Base-by-base conservation (phyloP, 1,284 basidiomycete genomes). In the Fereydounia khargensis region DNA sequence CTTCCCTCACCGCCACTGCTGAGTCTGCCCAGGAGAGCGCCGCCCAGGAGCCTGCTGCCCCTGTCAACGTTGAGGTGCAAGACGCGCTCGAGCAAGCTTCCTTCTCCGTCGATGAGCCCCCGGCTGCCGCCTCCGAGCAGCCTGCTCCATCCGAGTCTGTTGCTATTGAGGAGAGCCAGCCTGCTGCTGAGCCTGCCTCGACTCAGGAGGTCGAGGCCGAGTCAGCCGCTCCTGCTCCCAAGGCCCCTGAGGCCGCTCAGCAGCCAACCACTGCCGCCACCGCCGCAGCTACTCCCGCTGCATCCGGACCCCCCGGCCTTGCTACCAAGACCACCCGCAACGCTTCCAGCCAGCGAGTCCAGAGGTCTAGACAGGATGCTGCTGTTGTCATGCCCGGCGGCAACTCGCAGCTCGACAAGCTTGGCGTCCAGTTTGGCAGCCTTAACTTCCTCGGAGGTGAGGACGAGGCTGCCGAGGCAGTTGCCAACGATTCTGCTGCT, bases 361-460 rank as follows among this genome's bases (percentile, higher is more conserved):
- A 70, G 48, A 62, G 73, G n/a, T 55, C 69, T 19, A 59, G 56
- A 35, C 73, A 73, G 44, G 71, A 73, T 18, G 64, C 61, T 16
- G 55, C 73, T 7, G 71, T 75, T 21, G 70, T 72, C 23, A 66
- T 75, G 65, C 62, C 70, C n/a, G 69, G 70, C 21, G 65, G 62
- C 21, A 50, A 52, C 19, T 58, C 68, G 4, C 51, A 62, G 40
- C 57, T 73, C 30, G 73, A 75, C 64, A 71, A 57, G 36, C 64
- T 75, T 13, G 73, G 70, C 37, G 59, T 73, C 21, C 62, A 70
- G 41, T 75, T 75, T 34, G 73, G 73, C 47, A 65, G 53, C 16
- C 62, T 74, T 41, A 73, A 66, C 60, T 71, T 74, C 58, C 59
- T 70, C 23, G 69, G 63, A 19, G 57, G 52, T 4, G 68, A 70